A percentile compares a stretch with the other conserved stretches of the same genome.
Conservation (phyloP, 2,329 filamentous ascomycete genomes). For the Hypoxylon sp. region DNA sequence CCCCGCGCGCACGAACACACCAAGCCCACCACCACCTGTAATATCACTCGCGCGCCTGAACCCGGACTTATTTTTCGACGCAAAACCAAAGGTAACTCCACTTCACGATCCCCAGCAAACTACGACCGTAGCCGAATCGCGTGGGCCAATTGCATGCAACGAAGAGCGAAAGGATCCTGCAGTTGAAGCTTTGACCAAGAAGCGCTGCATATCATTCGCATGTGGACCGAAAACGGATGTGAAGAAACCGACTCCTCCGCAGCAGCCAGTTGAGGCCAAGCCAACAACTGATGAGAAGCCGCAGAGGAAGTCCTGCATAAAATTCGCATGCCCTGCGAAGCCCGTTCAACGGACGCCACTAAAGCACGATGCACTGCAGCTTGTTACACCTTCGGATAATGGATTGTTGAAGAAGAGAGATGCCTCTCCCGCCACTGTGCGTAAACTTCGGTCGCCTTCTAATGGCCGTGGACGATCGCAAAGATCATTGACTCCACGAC, state of each 20-base stretch:
- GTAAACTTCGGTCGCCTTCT: constrained; percentile 54
- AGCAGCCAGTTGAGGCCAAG: constrained; percentile 54
- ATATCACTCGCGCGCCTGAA: constrained; percentile 63
- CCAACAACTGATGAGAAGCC: constrained; percentile 57
- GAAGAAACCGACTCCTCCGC: constrained; percentile 60
- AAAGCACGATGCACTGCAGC: constrained; percentile 50
- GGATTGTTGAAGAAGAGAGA: constrained; percentile 39
- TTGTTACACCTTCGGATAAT: constrained; percentile 14
- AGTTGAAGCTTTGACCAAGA: constrained; percentile 78
- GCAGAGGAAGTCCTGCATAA: constrained; percentile 75
- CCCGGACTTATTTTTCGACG: constrained; percentile 49
- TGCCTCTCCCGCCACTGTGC: constrained; percentile 45
- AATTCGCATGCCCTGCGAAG: constrained; percentile 79
- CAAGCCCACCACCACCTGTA: constrained; percentile 85
- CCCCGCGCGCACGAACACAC: constrained; percentile 87
- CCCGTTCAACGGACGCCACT: constrained; percentile 60
- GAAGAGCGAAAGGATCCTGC: constrained; percentile 65
- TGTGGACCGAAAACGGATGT: constrained; percentile 76
- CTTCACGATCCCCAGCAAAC: constrained; percentile 47
- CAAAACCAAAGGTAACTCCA: constrained; percentile 51
- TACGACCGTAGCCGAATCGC: constrained; percentile 39
- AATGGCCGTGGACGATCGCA: constrained; percentile 46
- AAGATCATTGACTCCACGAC: constrained; percentile 55
- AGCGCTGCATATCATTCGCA: constrained; percentile 93
- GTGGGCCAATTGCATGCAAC: constrained; percentile 29